These are phyloP conservation scores for Fonsecaea pedrosoi DNA, from an alignment of 2,329 filamentous ascomycete species.

Conservation along the genomic window DNA sequence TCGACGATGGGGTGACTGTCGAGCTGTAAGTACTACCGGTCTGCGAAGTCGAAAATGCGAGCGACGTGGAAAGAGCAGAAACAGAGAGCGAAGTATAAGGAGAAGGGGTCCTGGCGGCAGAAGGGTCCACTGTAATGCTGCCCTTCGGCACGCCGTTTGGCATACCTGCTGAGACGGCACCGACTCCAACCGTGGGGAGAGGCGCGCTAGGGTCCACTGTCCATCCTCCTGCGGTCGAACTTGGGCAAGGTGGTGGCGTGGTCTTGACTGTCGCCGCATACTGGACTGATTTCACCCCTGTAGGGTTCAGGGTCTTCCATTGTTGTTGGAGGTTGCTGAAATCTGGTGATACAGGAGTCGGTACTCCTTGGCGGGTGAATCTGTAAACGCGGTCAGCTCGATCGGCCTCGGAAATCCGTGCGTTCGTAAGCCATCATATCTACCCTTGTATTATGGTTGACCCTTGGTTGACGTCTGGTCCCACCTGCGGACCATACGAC, in stretches of 20 bases:
- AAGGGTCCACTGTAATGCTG: slow-evolving; percentile 34
- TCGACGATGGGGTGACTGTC: slow-evolving; percentile 29
- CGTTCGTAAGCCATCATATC: slow-evolving; percentile 43
- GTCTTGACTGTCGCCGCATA: slow-evolving; percentile 70
- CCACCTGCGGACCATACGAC: slow-evolving; percentile 70
- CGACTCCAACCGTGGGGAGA: slow-evolving; percentile 72
- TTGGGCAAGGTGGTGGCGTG: slow-evolving; percentile 72
- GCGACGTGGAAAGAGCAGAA: not conserved
- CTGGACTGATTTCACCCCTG: slow-evolving; percentile 68
- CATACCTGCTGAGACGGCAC: slow-evolving; percentile 41
- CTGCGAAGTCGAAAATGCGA: slow-evolving; percentile 19
- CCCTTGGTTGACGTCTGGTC: slow-evolving; percentile 56
- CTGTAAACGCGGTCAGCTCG: slow-evolving; percentile 45
- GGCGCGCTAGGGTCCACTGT: slow-evolving; percentile 71
- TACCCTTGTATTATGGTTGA: slow-evolving; percentile 65
- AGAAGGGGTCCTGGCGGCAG: slow-evolving; percentile 17
- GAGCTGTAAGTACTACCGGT: slow-evolving; percentile 37
- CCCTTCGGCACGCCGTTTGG: slow-evolving; percentile 35
- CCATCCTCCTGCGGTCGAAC: slow-evolving; percentile 73
- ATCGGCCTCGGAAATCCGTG: not conserved
- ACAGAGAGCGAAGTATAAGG: slow-evolving; percentile 11
- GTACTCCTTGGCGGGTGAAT: slow-evolving; percentile 73
- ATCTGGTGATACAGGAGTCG: slow-evolving; percentile 75
- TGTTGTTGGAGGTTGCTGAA: slow-evolving; percentile 77
- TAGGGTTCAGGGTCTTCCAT: slow-evolving; percentile 75